These are phyloP conservation scores for Podospora pseudoanserina DNA, from an alignment of 495 filamentous ascomycete genomes.

Conservation along the genomic window DNA sequence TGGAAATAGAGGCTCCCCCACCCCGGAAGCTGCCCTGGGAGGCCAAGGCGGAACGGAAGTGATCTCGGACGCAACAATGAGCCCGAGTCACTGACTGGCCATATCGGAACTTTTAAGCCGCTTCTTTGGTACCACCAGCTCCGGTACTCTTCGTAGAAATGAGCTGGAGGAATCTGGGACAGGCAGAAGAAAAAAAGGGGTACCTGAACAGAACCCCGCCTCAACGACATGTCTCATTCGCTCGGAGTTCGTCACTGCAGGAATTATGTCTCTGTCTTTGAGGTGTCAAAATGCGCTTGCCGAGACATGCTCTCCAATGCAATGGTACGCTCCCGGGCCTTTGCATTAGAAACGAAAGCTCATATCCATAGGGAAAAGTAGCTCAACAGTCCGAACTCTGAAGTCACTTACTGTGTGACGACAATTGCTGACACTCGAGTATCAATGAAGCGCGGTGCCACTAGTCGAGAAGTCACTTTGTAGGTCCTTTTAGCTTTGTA, in stretches of 20 bases:
- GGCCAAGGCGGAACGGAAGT: conserved; percentile 13
- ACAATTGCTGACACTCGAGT: background rate
- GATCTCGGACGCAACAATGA: conserved; percentile 4
- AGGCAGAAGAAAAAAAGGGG: background rate
- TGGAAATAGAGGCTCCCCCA: background rate
- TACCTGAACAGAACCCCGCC: background rate
- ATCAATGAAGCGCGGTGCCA: conserved; percentile 12
- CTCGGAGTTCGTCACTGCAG: background rate
- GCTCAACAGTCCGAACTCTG: conserved; percentile 1
- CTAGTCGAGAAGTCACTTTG: conserved; percentile 7
- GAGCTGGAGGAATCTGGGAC: background rate
- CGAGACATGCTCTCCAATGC: conserved; percentile 15
- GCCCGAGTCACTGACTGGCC: background rate
- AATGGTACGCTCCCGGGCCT: conserved; percentile 14
- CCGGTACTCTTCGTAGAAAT: background rate
- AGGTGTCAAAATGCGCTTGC: conserved; percentile 13
- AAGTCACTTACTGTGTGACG: conserved; percentile 9
- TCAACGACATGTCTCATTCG: background rate
- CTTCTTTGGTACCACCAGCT: conserved; percentile 11
- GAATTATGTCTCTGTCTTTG: background rate
- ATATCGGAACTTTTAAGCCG: conserved; percentile 5
- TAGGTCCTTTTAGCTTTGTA: background rate
- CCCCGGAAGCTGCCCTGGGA: conserved; percentile 14
- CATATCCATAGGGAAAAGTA: background rate
- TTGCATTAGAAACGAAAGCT: conserved; percentile 10